phyloP scores from a whole-genome alignment of 2,329 filamentous ascomycete genomes.

The Phoma sp. region DNA sequence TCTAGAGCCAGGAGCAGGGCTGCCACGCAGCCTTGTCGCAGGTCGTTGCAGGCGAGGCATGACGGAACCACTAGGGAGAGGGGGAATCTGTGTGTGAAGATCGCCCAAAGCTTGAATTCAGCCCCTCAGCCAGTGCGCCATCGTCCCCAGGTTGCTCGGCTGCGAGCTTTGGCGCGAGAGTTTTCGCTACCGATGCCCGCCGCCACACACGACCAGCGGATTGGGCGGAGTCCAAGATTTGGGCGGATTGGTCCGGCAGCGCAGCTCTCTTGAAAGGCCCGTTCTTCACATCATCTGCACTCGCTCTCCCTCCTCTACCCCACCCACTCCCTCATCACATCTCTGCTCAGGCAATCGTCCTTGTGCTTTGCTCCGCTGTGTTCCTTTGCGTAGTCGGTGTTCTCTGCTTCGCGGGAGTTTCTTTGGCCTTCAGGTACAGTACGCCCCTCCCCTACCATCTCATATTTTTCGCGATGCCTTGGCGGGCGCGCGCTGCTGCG shows the following conservation, averaged over 20 bases:
- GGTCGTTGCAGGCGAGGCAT: conserved; percentile 28
- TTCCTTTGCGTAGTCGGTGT: conserved; percentile 43
- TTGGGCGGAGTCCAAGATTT: conserved; percentile 27
- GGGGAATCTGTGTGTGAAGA: conserved; percentile 29
- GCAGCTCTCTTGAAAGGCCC: conserved; percentile 30
- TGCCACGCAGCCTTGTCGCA: conserved; percentile 37
- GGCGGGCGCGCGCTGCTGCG: conserved; percentile 21
- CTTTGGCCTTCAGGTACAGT: conserved; percentile 20
- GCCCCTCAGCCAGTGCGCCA: conserved; percentile 26
- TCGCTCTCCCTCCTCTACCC: conserved; percentile 31
- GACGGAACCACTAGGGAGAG: conserved; percentile 32
- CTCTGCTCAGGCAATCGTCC: conserved; percentile 19
- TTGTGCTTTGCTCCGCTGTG: conserved; percentile 21
- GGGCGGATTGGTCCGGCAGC: conserved; percentile 30
- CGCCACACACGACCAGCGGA: conserved; percentile 32
- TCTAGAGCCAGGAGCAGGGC: conserved; percentile 16
- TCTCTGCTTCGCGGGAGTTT: conserved; percentile 28
- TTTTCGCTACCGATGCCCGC: conserved; percentile 33
- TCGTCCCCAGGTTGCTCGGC: conserved; percentile 22
- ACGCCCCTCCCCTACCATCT: background rate
- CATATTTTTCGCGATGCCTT: conserved; percentile 37
- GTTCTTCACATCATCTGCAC: conserved; percentile 21
- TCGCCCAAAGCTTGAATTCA: conserved; percentile 46
- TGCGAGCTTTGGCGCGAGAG: conserved; percentile 9
- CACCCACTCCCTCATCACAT: conserved; percentile 33